Conservation (phyloP, 73 alveolate species). For the Tetrahymena borealis region DNA sequence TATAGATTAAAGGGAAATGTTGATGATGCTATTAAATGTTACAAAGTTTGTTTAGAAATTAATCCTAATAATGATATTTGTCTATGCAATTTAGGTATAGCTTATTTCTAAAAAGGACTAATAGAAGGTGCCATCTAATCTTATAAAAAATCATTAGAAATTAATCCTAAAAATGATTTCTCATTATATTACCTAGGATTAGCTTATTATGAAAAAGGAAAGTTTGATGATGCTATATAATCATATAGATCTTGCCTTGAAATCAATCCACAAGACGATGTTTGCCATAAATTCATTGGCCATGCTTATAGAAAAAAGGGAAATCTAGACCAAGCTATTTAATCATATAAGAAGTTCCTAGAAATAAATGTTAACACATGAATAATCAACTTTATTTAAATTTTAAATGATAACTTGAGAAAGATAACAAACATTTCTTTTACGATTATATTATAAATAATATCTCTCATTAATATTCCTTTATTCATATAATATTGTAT, state of each 20-base stretch:
- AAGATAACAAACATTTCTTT: too few relatives aligned
- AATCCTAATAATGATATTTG: not conserved
- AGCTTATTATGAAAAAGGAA: not conserved
- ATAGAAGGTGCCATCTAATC: not conserved
- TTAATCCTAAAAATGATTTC: not conserved
- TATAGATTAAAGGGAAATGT: not conserved
- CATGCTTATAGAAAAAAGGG: not conserved
- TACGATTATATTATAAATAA: too few relatives aligned
- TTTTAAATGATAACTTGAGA: too few relatives aligned
- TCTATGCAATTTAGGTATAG: not conserved
- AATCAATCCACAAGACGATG: not conserved
- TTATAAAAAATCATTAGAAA: not conserved
- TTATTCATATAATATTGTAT: too few relatives aligned
- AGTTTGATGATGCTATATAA: not conserved
- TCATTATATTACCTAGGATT: not conserved
- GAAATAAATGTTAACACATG: constrained; percentile 10
- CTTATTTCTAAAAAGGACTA: not conserved
- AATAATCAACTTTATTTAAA: too few relatives aligned
- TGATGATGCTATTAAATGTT: not conserved
- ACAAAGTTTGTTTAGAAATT: not conserved
- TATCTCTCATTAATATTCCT: too few relatives aligned
- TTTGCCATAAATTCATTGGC: not conserved
- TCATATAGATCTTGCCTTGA: not conserved
- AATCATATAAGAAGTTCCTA: not conserved
- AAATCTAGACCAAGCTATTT: not conserved